Percentiles rank a stretch among this genome's conserved stretches.
These are phyloP conservation scores for Setomelanomma holmii DNA, from an alignment of 2,329 filamentous ascomycete species.

Conservation along the genomic window DNA sequence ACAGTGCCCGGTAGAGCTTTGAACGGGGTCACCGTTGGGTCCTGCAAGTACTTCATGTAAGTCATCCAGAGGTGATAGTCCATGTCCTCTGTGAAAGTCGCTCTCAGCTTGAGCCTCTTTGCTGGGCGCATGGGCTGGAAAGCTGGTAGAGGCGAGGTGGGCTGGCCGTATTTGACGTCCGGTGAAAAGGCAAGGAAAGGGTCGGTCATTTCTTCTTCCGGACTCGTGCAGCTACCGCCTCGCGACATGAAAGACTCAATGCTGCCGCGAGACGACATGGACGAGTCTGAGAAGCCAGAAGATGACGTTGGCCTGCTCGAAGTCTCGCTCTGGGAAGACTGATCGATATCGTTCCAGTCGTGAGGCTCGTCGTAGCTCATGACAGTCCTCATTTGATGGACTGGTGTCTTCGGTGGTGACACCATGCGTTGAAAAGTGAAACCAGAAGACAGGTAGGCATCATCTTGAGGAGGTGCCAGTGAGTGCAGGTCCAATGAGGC, in stretches of 20 bases:
- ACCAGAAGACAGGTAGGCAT: conserved; percentile 53
- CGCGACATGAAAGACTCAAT: conserved; percentile 63
- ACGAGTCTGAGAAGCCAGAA: conserved; percentile 68
- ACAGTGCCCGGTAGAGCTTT: conserved; percentile 70
- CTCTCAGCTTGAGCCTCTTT: conserved; percentile 54
- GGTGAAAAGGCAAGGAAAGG: conserved; percentile 59
- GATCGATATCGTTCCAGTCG: conserved; percentile 42
- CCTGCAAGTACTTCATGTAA: conserved; percentile 70
- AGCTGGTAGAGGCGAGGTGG: conserved; percentile 40
- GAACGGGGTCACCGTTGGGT: conserved; percentile 71
- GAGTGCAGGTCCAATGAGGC: conserved; percentile 33
- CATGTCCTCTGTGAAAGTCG: conserved; percentile 67
- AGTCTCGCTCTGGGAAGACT: conserved; percentile 47
- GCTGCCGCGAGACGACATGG: conserved; percentile 65
- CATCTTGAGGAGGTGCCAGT: conserved; percentile 36
- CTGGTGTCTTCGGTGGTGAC: conserved; percentile 59
- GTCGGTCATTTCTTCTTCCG: conserved; percentile 65
- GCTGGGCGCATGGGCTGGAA: conserved; percentile 33
- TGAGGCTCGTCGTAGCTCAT: conserved; percentile 35
- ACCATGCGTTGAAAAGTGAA: conserved; percentile 46
- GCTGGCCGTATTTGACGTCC: conserved; percentile 33
- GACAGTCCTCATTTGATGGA: conserved; percentile 48
- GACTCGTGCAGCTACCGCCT: conserved; percentile 67
- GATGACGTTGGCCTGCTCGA: conserved; percentile 64
- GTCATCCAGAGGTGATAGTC: conserved; percentile 72